phyloP scores from a whole-genome alignment of 768 basidiomycete species.

The Lactarius hatsudake region DNA sequence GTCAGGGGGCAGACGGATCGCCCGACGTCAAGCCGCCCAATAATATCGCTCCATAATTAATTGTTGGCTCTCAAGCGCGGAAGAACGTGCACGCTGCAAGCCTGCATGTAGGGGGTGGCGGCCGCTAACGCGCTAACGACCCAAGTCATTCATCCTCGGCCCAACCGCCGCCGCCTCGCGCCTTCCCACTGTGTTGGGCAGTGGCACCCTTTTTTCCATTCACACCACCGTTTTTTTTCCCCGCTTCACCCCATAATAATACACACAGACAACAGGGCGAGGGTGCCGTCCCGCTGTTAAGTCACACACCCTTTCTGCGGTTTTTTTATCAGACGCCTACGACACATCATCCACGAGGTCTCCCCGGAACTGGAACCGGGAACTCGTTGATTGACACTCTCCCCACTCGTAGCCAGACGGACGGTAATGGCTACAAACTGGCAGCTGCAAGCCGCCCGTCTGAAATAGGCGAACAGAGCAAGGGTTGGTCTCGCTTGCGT shows the following conservation, averaged over 20 bases:
- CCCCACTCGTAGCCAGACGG: not conserved
- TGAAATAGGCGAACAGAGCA: not conserved
- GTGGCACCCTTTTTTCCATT: not conserved
- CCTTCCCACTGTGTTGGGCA: not conserved
- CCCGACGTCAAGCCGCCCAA: not conserved
- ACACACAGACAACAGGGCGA: not conserved
- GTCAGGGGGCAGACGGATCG: not conserved
- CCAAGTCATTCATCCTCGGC: not conserved
- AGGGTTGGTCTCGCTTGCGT: not conserved
- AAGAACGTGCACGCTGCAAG: not conserved
- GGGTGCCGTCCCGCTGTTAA: not conserved
- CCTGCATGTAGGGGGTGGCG: slow-evolving; percentile 1
- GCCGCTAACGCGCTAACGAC: not conserved
- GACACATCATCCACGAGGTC: not conserved
- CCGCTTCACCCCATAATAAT: not conserved
- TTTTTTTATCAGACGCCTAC: not conserved
- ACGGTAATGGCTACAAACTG: not conserved
- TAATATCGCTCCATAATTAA: not conserved
- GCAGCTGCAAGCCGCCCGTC: not conserved
- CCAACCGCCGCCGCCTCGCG: not conserved
- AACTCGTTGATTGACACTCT: not conserved
- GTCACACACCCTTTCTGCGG: not conserved
- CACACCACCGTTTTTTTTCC: not conserved
- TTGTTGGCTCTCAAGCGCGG: not conserved
- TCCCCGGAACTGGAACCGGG: not conserved